Evolutionary conservation across 345 rosid genomes (phyloP), one percentile per base, ranked within the genome.

Genomic region (Citrus unshiu): DNA sequence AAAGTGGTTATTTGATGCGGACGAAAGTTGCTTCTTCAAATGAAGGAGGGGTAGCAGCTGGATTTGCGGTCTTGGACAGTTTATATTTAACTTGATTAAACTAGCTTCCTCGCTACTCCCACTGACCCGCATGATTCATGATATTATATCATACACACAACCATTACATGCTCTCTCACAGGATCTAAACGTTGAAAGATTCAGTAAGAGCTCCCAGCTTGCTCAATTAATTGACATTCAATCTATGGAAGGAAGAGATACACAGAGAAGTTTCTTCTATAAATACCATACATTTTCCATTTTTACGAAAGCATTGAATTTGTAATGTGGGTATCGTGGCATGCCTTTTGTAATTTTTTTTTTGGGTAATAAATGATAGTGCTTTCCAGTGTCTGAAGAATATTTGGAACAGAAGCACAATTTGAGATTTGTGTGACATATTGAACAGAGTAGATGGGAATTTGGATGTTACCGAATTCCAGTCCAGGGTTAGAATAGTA

Each of bases 1-100:
- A 91, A 70, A 78, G 93, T 46, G 98, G 99, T 77, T 94, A 94
- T 79, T 85, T 97, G 85, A 86, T 92, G 98, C 85, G 98, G 67
- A 94, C 98, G 7, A 97, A 93, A 83, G 85, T 88, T 14, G 86
- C 98, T 7, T 93, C 99, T 19, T 92, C 98, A 62, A 83, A 93
- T 76, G 99, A 97, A 94, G 99, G 98, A 16, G 99, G 99, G 30
- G 98, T 97, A 25, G 97, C 91, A 0, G 93, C 98, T 74, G 99
- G 99, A 82, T 94, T 86, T 78, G 97, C 96, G 5, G 99, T 94
- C 58, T 74, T 97, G 87, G 98, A 97, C 80, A 94, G 99, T 79
- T 75, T 94, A 76, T 94, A 94, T 79, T 82, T 97, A 85, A 94
- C 83, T 37, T 91, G 86, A 91, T 60, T 76, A 79, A 40, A 78